Conservation (phyloP, 148 eudicot species). For the Limonium bicolor region DNA sequence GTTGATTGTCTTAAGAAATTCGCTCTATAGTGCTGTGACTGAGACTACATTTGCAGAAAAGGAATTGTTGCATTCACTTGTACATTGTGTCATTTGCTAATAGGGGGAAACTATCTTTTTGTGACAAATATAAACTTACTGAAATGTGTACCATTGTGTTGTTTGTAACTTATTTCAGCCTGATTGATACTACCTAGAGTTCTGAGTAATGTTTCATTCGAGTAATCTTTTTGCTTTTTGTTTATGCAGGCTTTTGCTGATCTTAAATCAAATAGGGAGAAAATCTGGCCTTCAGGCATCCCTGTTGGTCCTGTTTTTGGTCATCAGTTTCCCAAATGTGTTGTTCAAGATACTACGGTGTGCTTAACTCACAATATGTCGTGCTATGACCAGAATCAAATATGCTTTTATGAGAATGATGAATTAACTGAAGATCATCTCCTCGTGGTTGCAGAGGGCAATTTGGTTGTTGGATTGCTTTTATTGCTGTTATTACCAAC, state of each 20-base stretch:
- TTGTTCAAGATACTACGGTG: slow-evolving; percentile 31
- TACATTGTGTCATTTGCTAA: too few relatives aligned
- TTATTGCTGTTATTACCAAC: slow-evolving; percentile 20
- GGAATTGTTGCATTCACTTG: too few relatives aligned
- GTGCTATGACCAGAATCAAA: not conserved
- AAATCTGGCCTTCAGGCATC: slow-evolving; percentile 29
- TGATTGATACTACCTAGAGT: too few relatives aligned
- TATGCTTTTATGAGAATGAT: not conserved
- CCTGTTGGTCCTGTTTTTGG: slow-evolving; percentile 20
- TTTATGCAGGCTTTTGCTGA: slow-evolving; percentile 17
- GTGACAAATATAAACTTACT: too few relatives aligned
- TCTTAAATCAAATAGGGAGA: slow-evolving; percentile 19
- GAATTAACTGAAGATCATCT: slow-evolving; percentile 5
- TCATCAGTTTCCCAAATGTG: slow-evolving; percentile 19
- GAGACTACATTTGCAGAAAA: too few relatives aligned
- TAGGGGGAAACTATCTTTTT: too few relatives aligned
- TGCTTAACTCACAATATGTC: not conserved
- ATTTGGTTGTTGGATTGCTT: slow-evolving; percentile 37
- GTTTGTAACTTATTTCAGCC: too few relatives aligned
- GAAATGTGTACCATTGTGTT: too few relatives aligned
- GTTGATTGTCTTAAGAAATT: too few relatives aligned
- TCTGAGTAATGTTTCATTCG: not conserved
- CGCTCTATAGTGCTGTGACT: too few relatives aligned
- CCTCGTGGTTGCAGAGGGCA: slow-evolving; percentile 32
- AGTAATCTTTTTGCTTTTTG: not conserved